Evolutionary conservation across 2,329 filamentous ascomycete species (phyloP), one percentile per base, ranked within the genome.

Genomic region (Pseudogymnoascus sp.): DNA sequence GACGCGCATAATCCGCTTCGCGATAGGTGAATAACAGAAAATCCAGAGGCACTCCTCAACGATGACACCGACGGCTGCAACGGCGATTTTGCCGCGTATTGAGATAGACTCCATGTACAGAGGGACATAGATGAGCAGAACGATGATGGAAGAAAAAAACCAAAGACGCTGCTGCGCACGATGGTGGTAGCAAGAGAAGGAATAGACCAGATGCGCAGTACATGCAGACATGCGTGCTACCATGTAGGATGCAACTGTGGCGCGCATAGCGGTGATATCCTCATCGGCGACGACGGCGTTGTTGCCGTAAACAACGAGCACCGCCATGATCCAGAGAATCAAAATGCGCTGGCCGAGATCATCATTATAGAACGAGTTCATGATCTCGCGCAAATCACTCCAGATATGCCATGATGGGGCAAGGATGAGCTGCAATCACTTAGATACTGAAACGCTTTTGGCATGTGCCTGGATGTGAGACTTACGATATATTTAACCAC

Each of bases 281-380:
- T 74, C 71, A 58, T 78, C 75, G 16, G 75, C 77, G 1, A 71
- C 65, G 3, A 72, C 72, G 5, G 78, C 77, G 59, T 79, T 79
- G 67, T 80, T 80, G 41, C 72, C 72, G 64, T 79, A 79, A 14
- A 80, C 71, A 3, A 80, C 74, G 14, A 80, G 69, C 4, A 78
- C 66, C 2, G 77, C 75, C 78, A 80, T 80, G 60, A 80, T 73
- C 76, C 77, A 79, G n/a, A 79, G 72, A 60, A 79, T 77, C 25
- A 77, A 66, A 30, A 78, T 66, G 6, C 78, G 75, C 65, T 80
- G 78, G 1, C 74, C 63, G 18, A 80, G 66, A 64, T 80, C 78
- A 63, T 80, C 78, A 59, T 77, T 79, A 67, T 80, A 79, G 69
- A 78, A 80, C 6, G 76, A 77, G 67, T 80, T 80, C 76, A 80